A percentile compares a stretch with the other conserved stretches of the same genome.
Conservation (phyloP, 371 early-diverging fungal genomes). For the Mucor circinelloides region DNA sequence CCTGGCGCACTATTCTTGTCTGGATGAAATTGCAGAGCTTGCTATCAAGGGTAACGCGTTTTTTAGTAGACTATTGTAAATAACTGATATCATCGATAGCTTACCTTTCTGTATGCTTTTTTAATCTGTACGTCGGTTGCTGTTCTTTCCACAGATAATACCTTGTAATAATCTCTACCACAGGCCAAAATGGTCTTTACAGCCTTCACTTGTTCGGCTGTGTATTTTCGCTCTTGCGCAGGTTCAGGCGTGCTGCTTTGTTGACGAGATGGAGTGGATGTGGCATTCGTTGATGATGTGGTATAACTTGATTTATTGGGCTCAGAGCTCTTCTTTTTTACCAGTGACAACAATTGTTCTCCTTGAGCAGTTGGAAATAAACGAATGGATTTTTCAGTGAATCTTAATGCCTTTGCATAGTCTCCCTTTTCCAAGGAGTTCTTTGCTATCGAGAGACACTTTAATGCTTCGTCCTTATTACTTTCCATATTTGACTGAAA, state of each 20-base stretch:
- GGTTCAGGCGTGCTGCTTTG: constrained; percentile 4
- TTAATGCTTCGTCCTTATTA: constrained; percentile 88
- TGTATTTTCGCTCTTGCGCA: constrained; percentile 60
- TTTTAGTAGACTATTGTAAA: not conserved
- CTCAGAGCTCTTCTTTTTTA: constrained; percentile 35
- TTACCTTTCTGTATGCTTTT: constrained; percentile 78
- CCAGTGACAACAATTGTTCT: constrained; percentile 53
- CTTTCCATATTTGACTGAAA: constrained; percentile 65
- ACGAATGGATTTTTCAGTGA: constrained; percentile 79
- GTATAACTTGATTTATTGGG: constrained; percentile 13
- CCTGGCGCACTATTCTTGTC: constrained; percentile 97
- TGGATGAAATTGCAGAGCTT: constrained; percentile 97
- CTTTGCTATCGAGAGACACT: constrained; percentile 81
- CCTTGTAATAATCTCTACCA: constrained; percentile 84
- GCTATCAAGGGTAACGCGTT: constrained; percentile 39
- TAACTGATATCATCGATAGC: not conserved
- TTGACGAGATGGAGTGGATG: constrained; percentile 7
- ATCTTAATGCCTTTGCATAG: constrained; percentile 70
- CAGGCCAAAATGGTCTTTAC: constrained; percentile 76
- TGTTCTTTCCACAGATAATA: constrained; percentile 83
- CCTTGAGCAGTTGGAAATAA: constrained; percentile 78
- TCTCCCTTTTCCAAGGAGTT: constrained; percentile 65
- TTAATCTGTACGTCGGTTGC: constrained; percentile 91
- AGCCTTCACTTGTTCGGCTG: constrained; percentile 78
- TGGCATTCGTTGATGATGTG: not conserved